A percentile compares a stretch with the other conserved stretches of the same genome.
These are phyloP conservation scores for Pseudogymnoascus destructans DNA, from an alignment of 2,329 filamentous ascomycete species.

Conservation along the genomic window DNA sequence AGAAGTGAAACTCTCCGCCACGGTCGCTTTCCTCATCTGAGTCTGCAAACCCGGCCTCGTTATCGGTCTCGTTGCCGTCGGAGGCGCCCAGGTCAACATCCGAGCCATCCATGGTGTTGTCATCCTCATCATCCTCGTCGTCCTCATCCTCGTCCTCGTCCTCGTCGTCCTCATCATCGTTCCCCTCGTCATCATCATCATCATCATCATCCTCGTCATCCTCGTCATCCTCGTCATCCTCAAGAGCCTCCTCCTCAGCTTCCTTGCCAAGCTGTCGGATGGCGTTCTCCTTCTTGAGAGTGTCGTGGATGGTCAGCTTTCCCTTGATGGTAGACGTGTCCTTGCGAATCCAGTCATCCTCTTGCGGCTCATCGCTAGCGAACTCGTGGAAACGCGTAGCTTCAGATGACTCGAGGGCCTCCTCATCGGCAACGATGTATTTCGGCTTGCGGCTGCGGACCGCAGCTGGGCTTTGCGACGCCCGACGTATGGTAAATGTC, in stretches of 20 bases:
- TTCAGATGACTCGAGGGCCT: conserved; percentile 29
- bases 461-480: conserved; percentile 29
- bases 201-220: conserved; percentile 50
- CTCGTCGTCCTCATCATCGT: conserved; percentile 35
- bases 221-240: conserved; percentile 58
- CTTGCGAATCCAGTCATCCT: conserved; percentile 80
- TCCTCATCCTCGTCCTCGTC: conserved; percentile 49
- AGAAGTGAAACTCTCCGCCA: conserved; percentile 52
- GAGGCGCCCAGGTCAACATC: conserved; percentile 58
- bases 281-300: conserved; percentile 75
- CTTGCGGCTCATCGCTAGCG: conserved; percentile 64
- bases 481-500: conserved; percentile 24
- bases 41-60: conserved; percentile 58
- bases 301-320: conserved; percentile 80
- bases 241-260: conserved; percentile 77
- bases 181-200: conserved; percentile 31
- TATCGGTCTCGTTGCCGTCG: conserved; percentile 67
- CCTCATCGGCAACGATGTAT: conserved; percentile 23
- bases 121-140: conserved; percentile 37
- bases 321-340: conserved; percentile 49
- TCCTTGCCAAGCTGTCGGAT: conserved; percentile 80
- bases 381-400: conserved; percentile 76
- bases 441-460: conserved; percentile 28
- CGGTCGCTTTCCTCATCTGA: conserved; percentile 55
- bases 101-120: conserved; percentile 39